phyloP scores from a whole-genome alignment of 2,329 filamentous ascomycete species.

The Aureobasidium sp. region DNA sequence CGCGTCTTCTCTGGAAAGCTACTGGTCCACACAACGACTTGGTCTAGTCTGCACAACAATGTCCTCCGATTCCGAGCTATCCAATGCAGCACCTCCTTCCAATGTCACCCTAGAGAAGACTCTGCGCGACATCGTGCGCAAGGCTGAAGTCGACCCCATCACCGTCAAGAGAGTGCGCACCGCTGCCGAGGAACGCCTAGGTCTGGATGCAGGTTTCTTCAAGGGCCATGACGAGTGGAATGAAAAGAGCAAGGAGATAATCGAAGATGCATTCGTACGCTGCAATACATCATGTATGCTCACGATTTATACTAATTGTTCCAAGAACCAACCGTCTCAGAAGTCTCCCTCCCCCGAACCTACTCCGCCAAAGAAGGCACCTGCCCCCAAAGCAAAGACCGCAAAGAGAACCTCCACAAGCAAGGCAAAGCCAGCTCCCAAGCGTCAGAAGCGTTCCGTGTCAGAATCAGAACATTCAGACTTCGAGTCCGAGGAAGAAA shows the following conservation, averaged over 20 bases:
- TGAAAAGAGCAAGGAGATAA: conserved; percentile 43
- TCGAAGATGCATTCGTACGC: conserved; percentile 42
- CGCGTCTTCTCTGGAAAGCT: background rate
- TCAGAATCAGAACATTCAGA: conserved; percentile 13
- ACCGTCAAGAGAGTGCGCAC: conserved; percentile 50
- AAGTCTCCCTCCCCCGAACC: background rate
- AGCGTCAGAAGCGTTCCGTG: conserved; percentile 11
- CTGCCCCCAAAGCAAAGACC: background rate
- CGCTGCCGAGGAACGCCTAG: conserved; percentile 44
- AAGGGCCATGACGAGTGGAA: conserved; percentile 50
- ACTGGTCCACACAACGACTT: background rate
- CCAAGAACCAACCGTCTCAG: conserved; percentile 7
- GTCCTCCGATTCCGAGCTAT: conserved; percentile 2
- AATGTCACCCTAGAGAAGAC: conserved; percentile 32
- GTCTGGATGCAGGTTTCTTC: conserved; percentile 47
- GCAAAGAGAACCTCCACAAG: background rate
- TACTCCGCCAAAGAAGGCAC: conserved; percentile 5
- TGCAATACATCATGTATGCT: background rate
- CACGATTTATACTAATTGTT: background rate
- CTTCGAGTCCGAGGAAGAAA: conserved; percentile 11
- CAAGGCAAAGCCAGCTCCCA: background rate
- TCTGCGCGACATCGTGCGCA: conserved; percentile 35
- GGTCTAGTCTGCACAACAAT: background rate
- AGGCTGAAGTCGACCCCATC: conserved; percentile 41
- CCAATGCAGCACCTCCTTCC: conserved; percentile 22